A percentile compares a stretch with the other conserved stretches of the same genome.
Evolutionary conservation across 2,329 filamentous ascomycete species (phyloP).

Genomic region (Phialemoniopsis sp.): DNA sequence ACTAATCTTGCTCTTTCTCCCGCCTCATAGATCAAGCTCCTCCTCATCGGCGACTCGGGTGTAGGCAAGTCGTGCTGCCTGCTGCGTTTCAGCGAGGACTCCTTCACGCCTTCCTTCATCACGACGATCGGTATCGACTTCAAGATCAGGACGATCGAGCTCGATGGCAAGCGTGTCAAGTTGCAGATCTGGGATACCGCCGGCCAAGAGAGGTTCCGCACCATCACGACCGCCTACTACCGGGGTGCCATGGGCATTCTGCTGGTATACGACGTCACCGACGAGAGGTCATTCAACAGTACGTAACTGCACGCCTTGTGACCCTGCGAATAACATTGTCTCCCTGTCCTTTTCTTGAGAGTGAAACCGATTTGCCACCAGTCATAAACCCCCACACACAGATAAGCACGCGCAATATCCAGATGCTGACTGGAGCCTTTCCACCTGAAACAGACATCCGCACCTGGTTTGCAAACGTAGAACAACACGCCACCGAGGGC

Average conservation of each 20-base stretch:
- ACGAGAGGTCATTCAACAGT: constrained; percentile 95
- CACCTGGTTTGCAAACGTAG: constrained; percentile 99
- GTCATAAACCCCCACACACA: constrained; percentile 5
- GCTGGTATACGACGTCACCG: constrained; percentile 97
- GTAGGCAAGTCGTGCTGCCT: constrained; percentile 97
- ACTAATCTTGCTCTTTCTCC: constrained; percentile 10
- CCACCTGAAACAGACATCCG: constrained; percentile 70
- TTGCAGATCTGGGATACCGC: constrained; percentile 99
- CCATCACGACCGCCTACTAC: constrained; percentile 98
- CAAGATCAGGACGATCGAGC: constrained; percentile 98
- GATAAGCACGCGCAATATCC: constrained; percentile 1
- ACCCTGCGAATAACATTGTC: constrained; percentile 6
- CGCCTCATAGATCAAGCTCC: constrained; percentile 77
- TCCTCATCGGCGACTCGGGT: constrained; percentile 94
- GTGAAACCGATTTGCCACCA: constrained; percentile 4
- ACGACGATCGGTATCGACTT: constrained; percentile 99
- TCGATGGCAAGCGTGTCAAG: constrained; percentile 98
- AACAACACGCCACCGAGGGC: constrained; percentile 96
- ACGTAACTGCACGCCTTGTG: constrained; percentile 26
- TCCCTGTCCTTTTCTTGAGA: constrained; percentile 4
- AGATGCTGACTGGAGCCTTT: constrained; percentile 15
- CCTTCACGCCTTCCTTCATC: constrained; percentile 96
- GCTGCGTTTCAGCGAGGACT: constrained; percentile 94
- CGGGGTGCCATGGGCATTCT: constrained; percentile 97
- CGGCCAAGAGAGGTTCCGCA: constrained; percentile 96